Evolutionary conservation across 345 rosid species (phyloP).

Genomic region (Populus euphratica): DNA sequence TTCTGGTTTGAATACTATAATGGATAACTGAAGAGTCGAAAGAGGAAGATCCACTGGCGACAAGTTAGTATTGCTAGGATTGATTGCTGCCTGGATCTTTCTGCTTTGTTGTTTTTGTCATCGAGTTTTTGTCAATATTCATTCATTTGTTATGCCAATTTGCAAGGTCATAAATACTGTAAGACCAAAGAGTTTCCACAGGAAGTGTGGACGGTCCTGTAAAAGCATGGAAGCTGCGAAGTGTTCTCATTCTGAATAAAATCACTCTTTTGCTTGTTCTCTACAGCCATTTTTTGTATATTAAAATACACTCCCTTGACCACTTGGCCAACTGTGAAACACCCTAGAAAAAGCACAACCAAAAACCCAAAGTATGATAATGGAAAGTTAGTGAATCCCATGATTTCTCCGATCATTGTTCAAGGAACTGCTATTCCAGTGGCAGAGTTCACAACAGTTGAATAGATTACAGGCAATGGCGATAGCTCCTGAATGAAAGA

Average conservation of each 20-base stretch:
- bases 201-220: conserved; percentile 4
- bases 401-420: conserved; percentile 34
- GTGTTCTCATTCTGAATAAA: conserved; percentile 17
- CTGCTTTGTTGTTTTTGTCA: not conserved
- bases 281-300: conserved; percentile 54
- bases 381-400: conserved; percentile 47
- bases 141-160: conserved; percentile 20
- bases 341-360: conserved; percentile 54
- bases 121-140: not conserved
- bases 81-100: no score
- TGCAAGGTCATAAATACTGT: conserved; percentile 1
- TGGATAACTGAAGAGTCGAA: not conserved
- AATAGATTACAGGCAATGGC: conserved; percentile 55
- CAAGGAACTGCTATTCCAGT: conserved; percentile 49
- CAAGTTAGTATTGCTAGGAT: not conserved
- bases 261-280: not conserved
- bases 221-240: not conserved
- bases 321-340: conserved; percentile 55
- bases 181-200: not conserved
- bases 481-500: conserved; percentile 61
- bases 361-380: conserved; percentile 51
- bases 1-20: conserved; percentile 26
- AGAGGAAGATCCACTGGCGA: conserved; percentile 14
- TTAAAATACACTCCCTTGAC: conserved; percentile 53
- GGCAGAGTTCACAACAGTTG: conserved; percentile 49